Base-by-base conservation (phyloP, 2,329 filamentous ascomycete genomes). In the Colletotrichum sp. region DNA sequence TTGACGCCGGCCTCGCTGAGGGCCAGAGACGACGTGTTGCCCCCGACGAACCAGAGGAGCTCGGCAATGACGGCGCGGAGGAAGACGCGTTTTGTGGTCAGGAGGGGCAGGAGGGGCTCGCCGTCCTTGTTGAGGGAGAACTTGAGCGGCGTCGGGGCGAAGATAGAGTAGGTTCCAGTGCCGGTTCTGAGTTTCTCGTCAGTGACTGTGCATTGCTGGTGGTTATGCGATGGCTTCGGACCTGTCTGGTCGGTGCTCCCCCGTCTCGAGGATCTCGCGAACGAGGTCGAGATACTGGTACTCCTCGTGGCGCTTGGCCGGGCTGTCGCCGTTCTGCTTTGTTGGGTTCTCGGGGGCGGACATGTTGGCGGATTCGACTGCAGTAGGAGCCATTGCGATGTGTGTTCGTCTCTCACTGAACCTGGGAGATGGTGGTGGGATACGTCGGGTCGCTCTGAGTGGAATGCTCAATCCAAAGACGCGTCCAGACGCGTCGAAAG, bases 1-100 rank as follows among this genome's bases (percentile, higher is more conserved):
- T 98, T 98, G 81, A 99, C 93, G 34, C 96, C 95, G 3, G 93
- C 92, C 15, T 93, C 92, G 76, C 92, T 93, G 5, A 99, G 92
- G 0, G 95, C 88, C 6, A 92, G 86, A 2, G 95, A 96, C 1
- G 95, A 95, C 4, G 97, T 99, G 81, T 89, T 92, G 81, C 95
- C 97, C 60, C 92, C 91, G 79, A 99, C 90, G 86, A 99, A 99
- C 97, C 97, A 99, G 77, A 99, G 93, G 1, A 99, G 93, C 86
- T 99, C 97, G 79, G 93, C 95, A 78, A 99, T 89, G 66, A 99
- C 94, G 80, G 96, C 96, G 77, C 95, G 94, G 36, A 95, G 91
- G 86, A 98, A 99, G 80, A 99, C 97, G 79, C 97, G 95, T 85
- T 99, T 99, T 4, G 97, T 99, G 6, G 97, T 99, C 21, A 99